These are phyloP conservation scores for Candida sonorensis DNA, from an alignment of 805 yeast species.

Conservation along the genomic window DNA sequence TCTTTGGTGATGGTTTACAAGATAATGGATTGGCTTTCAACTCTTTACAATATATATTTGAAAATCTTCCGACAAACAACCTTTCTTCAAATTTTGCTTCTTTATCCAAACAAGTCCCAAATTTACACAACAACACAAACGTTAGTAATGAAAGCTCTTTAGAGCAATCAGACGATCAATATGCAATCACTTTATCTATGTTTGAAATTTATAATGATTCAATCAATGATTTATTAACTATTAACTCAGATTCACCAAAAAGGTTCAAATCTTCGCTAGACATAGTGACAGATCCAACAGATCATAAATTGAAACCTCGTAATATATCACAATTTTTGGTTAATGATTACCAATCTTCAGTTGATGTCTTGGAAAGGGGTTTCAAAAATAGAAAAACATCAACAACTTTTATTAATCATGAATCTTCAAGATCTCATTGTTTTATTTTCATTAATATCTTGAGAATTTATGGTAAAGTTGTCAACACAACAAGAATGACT, in stretches of 20 bases:
- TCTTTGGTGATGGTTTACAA: slow-evolving; percentile 26
- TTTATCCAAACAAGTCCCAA: slow-evolving; percentile 7
- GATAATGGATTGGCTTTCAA: slow-evolving; percentile 12
- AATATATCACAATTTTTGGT: slow-evolving; percentile 35
- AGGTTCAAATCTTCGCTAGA: slow-evolving; percentile 28
- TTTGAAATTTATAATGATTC: slow-evolving; percentile 47
- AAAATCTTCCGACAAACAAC: slow-evolving; percentile 5
- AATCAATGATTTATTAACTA: slow-evolving; percentile 32
- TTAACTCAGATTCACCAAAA: slow-evolving; percentile 16
- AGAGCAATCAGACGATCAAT: slow-evolving; percentile 8
- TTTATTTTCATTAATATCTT: slow-evolving; percentile 36
- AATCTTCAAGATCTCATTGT: slow-evolving; percentile 48
- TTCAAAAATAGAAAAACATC: slow-evolving; percentile 31
- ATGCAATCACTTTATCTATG: slow-evolving; percentile 42
- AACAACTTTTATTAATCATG: slow-evolving; percentile 36
- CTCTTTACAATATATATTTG: slow-evolving; percentile 20
- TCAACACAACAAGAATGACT: slow-evolving; percentile 33
- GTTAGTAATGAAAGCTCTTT: not conserved
- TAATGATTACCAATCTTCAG: slow-evolving; percentile 30
- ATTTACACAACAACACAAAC: slow-evolving; percentile 6
- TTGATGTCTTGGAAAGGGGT: slow-evolving; percentile 32
- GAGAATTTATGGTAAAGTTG: slow-evolving; percentile 15
- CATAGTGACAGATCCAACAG: slow-evolving; percentile 35
- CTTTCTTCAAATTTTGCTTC: slow-evolving; percentile 6
- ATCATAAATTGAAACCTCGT: slow-evolving; percentile 37